These are phyloP conservation scores for Diplodia scrobiculata DNA, from an alignment of 2,329 filamentous ascomycete species.

Conservation along the genomic window DNA sequence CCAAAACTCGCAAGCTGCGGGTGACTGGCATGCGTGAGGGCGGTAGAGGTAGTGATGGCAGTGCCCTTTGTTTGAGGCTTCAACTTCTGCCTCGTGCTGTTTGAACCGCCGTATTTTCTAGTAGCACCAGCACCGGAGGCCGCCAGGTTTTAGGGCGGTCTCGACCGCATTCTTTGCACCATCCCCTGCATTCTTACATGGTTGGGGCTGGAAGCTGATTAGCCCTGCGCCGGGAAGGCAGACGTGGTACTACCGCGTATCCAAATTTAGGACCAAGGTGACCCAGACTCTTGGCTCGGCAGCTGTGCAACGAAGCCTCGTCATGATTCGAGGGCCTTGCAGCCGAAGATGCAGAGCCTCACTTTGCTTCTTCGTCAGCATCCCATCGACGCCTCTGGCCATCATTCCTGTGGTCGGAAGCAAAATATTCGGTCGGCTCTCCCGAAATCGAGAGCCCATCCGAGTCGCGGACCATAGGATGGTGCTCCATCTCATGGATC, in stretches of 20 bases:
- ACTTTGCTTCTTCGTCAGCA: not conserved
- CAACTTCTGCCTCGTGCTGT: not conserved
- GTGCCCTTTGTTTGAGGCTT: not conserved
- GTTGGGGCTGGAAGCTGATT: conserved; percentile 9
- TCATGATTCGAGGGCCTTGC: not conserved
- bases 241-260: not conserved
- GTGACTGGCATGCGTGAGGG: not conserved
- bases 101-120: not conserved
- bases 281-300: not conserved
- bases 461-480: conserved; percentile 3
- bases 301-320: conserved; percentile 4
- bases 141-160: not conserved
- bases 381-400: not conserved
- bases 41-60: not conserved
- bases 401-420: not conserved
- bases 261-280: not conserved
- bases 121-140: not conserved
- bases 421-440: conserved; percentile 8
- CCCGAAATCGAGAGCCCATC: conserved; percentile 6
- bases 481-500: conserved; percentile 19
- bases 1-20: not conserved
- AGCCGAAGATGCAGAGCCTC: conserved; percentile 2
- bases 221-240: not conserved
- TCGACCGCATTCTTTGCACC: not conserved
- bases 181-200: conserved; percentile 1